phyloP scores from a whole-genome alignment of 2,329 filamentous ascomycete species.

The Lachnellula occidentalis region DNA sequence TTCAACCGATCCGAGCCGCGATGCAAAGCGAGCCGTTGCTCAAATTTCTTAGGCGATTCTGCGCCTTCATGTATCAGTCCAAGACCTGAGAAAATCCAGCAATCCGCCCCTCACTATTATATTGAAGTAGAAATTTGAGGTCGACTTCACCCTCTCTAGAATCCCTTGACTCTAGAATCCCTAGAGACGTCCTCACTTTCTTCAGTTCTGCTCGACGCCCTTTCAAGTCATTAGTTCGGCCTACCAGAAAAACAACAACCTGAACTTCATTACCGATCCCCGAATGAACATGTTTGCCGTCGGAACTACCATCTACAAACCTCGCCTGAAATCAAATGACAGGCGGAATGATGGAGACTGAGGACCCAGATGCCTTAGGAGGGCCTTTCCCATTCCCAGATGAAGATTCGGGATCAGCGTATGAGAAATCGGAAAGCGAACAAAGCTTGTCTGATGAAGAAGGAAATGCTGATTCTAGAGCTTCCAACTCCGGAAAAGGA shows the following conservation, averaged over 20 bases:
- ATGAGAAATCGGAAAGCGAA: slow-evolving; percentile 21
- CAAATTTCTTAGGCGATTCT: too few species aligned
- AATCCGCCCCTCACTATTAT: too few species aligned
- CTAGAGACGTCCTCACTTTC: too few species aligned
- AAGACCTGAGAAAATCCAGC: too few species aligned
- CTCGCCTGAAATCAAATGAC: slow-evolving; percentile 13
- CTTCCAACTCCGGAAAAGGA: slow-evolving; percentile 2
- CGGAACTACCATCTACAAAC: slow-evolving; percentile 6
- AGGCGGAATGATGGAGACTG: slow-evolving; percentile 14
- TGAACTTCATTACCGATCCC: not conserved
- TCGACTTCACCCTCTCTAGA: too few species aligned
- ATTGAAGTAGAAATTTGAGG: too few species aligned
- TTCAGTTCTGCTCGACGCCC: too few species aligned
- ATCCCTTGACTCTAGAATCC: too few species aligned
- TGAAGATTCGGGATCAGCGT: slow-evolving; percentile 26
- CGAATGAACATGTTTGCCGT: slow-evolving; percentile 15
- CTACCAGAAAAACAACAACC: not conserved
- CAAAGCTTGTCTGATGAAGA: slow-evolving; percentile 10
- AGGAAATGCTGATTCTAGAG: not conserved
- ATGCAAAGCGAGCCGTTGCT: too few species aligned
- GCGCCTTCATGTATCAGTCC: too few species aligned
- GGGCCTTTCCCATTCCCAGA: slow-evolving; percentile 4
- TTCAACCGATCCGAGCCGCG: not conserved
- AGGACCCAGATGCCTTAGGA: slow-evolving; percentile 10
- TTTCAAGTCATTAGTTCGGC: too few species aligned